A percentile compares a stretch with the other conserved stretches of the same genome.
Evolutionary conservation across 305 asterid species (phyloP).

Genomic region (Lippia alba): DNA sequence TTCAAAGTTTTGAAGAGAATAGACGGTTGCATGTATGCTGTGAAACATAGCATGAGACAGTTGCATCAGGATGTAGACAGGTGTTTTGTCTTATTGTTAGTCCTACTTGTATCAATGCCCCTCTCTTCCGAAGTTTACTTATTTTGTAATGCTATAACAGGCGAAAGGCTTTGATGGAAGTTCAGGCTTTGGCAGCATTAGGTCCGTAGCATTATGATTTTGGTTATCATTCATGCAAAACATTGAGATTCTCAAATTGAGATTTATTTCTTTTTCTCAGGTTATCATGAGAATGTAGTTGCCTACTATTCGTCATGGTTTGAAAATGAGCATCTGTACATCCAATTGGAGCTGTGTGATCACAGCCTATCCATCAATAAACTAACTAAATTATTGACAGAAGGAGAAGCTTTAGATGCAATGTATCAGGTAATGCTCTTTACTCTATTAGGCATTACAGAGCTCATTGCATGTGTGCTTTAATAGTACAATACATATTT

Average conservation of each 20-base stretch:
- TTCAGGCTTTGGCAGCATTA: slow-evolving; percentile 93
- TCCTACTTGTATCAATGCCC: slow-evolving; percentile 14
- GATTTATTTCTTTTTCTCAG: slow-evolving; percentile 45
- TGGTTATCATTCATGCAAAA: slow-evolving; percentile 6
- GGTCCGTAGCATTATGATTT: slow-evolving; percentile 51
- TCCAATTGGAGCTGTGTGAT: slow-evolving; percentile 95
- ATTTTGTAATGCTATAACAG: slow-evolving; percentile 45
- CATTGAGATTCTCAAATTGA: slow-evolving; percentile 26
- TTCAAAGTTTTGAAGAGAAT: slow-evolving; percentile 88
- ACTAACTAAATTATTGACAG: slow-evolving; percentile 53
- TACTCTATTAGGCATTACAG: slow-evolving; percentile 1
- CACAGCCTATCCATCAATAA: slow-evolving; percentile 65
- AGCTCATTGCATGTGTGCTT: slow-evolving; percentile 9
- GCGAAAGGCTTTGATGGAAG: slow-evolving; percentile 96
- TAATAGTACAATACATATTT: neutral
- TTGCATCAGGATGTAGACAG: slow-evolving; percentile 81
- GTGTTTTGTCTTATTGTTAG: slow-evolving; percentile 35
- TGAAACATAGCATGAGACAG: slow-evolving; percentile 72
- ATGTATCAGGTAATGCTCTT: slow-evolving; percentile 74
- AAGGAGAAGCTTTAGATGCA: slow-evolving; percentile 67
- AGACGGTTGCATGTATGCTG: slow-evolving; percentile 95
- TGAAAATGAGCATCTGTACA: slow-evolving; percentile 84
- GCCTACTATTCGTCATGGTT: slow-evolving; percentile 92
- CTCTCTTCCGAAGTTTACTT: slow-evolving; percentile 30
- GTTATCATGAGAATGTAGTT: slow-evolving; percentile 79